phyloP scores from a whole-genome alignment of 2,329 filamentous ascomycete species.

The Myriosclerotinia curreyana region DNA sequence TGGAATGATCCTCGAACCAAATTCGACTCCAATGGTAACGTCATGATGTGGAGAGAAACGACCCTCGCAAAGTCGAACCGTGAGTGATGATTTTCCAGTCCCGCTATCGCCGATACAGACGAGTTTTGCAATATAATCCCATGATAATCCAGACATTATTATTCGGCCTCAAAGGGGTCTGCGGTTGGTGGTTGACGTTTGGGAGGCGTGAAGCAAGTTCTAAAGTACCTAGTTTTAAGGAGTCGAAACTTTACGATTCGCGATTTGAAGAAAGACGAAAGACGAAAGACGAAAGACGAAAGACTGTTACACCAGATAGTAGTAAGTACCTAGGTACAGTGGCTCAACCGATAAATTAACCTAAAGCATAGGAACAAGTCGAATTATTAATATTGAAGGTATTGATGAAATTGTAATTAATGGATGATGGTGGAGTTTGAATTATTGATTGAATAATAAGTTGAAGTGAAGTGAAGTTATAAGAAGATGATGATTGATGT shows the following conservation, averaged over 20 bases:
- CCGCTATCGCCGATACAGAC: constrained; percentile 96
- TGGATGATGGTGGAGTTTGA: too few relatives aligned
- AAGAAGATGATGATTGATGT: too few relatives aligned
- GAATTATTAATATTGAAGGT: too few relatives aligned
- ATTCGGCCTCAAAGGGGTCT: background rate
- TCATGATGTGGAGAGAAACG: constrained; percentile 93
- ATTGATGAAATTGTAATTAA: too few relatives aligned
- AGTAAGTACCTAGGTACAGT: too few relatives aligned
- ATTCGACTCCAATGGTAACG: constrained; percentile 97
- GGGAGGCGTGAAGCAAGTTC: too few relatives aligned
- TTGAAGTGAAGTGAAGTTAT: too few relatives aligned
- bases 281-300: background rate
- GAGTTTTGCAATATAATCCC: constrained; percentile 99
- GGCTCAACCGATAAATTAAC: too few relatives aligned
- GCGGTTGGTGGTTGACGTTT: background rate
- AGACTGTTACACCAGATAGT: too few relatives aligned
- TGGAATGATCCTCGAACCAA: constrained; percentile 87
- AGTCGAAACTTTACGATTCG: background rate
- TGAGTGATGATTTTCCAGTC: constrained; percentile 91
- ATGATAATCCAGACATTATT: constrained; percentile 63
- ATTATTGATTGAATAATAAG: too few relatives aligned
- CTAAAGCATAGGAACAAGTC: too few relatives aligned
- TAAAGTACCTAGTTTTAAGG: too few relatives aligned
- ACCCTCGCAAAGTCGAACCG: constrained; percentile 92
- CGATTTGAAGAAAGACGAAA: background rate